A percentile compares a stretch with the other conserved stretches of the same genome.
Evolutionary conservation across 768 basidiomycete species (phyloP).

Genomic region (Kwoniella mangroviensis): DNA sequence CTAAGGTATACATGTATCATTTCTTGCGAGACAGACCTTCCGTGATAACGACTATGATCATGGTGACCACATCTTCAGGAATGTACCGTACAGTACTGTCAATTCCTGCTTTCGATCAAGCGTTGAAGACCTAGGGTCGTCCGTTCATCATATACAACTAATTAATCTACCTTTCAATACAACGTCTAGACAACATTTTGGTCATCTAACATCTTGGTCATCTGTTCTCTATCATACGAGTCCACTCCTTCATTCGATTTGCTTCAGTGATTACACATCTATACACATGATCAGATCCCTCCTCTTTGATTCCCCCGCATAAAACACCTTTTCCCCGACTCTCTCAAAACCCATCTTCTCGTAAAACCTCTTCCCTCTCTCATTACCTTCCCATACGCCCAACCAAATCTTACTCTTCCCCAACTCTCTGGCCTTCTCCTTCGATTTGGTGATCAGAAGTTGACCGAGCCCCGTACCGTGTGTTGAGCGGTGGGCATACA

Average conservation of each 20-base stretch:
- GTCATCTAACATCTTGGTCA: not conserved
- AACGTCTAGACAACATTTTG: too few species aligned
- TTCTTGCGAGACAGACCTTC: too few species aligned
- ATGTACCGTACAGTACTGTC: too few species aligned
- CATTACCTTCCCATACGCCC: conserved; percentile 32
- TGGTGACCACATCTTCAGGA: too few species aligned
- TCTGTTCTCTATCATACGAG: not conserved
- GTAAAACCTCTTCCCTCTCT: conserved; percentile 24
- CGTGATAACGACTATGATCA: too few species aligned
- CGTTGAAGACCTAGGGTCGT: too few species aligned
- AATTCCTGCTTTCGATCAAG: too few species aligned
- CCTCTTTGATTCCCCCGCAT: conserved; percentile 18
- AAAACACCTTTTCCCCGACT: conserved; percentile 22
- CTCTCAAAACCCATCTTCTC: conserved; percentile 26
- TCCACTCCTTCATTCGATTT: too few species aligned
- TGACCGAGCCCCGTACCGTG: conserved; percentile 22
- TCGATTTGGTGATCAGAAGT: conserved; percentile 2
- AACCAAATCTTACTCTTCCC: conserved; percentile 24
- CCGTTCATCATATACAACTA: too few species aligned
- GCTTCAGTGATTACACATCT: not conserved
- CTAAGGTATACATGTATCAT: too few species aligned
- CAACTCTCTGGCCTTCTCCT: conserved; percentile 8
- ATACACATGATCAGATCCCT: conserved; percentile 15
- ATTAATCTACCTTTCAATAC: too few species aligned
- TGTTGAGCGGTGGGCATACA: conserved; percentile 11